phyloP scores from a whole-genome alignment of 2,329 filamentous ascomycete species.

The Nemania sp. region DNA sequence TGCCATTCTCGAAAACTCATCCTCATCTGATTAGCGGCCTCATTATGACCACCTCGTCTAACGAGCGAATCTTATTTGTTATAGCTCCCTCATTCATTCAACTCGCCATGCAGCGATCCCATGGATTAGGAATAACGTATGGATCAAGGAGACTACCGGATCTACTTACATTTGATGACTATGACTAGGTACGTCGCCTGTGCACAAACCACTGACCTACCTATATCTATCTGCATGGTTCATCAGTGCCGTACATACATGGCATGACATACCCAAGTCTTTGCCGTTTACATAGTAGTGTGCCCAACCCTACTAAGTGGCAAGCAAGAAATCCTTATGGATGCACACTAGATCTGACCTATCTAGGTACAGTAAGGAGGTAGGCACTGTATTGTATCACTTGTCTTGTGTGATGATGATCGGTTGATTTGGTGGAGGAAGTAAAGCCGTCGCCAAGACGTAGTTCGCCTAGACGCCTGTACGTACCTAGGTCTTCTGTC shows the following conservation, averaged over 20 bases:
- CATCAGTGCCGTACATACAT: background rate
- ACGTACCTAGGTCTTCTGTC: background rate
- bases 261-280: slow-evolving; percentile 1
- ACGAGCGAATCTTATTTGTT: slow-evolving; percentile 20
- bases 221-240: background rate
- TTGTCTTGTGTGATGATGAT: slow-evolving; percentile 1
- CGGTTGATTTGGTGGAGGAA: slow-evolving; percentile 1
- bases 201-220: no score
- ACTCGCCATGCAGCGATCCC: slow-evolving; percentile 18
- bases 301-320: background rate
- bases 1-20: slow-evolving; percentile 20
- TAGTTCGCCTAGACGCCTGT: slow-evolving; percentile 13
- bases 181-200: no score
- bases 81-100: background rate
- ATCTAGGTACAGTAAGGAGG: background rate
- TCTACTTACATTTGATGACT: background rate
- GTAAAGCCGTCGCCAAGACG: slow-evolving; percentile 22
- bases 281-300: background rate
- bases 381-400: slow-evolving; percentile 5
- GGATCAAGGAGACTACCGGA: no score
- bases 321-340: slow-evolving; percentile 16
- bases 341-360: slow-evolving; percentile 10
- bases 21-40: slow-evolving; percentile 29
- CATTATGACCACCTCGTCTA: slow-evolving; percentile 23
- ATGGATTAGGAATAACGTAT: slow-evolving; percentile 22